phyloP scores from a whole-genome alignment of 495 filamentous ascomycete genomes.

The Letharia lupina region DNA sequence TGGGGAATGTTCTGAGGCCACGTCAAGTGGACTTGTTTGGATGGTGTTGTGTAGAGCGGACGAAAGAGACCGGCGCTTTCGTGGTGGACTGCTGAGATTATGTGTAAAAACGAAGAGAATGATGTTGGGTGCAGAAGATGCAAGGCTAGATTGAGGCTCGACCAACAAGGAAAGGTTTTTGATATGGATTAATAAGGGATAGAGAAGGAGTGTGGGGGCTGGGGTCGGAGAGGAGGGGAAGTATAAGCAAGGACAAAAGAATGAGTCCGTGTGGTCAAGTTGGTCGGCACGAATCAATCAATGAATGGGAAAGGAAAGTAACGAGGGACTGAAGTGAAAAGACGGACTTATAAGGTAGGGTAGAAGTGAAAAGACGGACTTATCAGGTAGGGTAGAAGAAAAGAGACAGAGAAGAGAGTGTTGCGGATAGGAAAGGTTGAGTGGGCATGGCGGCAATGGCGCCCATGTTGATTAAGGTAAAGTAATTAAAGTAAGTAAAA shows the following conservation, averaged over 20 bases:
- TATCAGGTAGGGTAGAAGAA: neutral
- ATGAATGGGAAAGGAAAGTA: neutral
- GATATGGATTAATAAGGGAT: neutral
- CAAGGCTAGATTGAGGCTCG: conserved; percentile 5
- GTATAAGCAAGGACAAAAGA: conserved; percentile 9
- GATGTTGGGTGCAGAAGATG: neutral
- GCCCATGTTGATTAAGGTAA: neutral
- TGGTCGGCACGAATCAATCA: neutral
- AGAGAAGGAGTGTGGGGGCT: neutral
- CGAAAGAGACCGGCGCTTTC: neutral
- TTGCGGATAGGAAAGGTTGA: neutral
- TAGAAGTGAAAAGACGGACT: neutral
- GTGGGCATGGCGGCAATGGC: neutral
- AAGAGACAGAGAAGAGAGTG: neutral
- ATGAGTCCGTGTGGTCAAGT: conserved; percentile 5
- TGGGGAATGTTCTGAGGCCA: conserved; percentile 12
- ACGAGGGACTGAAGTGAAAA: neutral
- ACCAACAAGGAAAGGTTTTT: conserved; percentile 2
- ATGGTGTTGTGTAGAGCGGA: neutral
- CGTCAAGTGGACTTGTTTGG: conserved; percentile 13
- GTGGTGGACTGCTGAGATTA: neutral
- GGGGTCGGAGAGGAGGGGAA: neutral
- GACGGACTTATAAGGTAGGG: neutral
- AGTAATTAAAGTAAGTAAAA: neutral
- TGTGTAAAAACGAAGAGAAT: neutral